These are phyloP conservation scores for Sergeia podlipaevii DNA, from an alignment of 208 protist species.

Conservation along the genomic window DNA sequence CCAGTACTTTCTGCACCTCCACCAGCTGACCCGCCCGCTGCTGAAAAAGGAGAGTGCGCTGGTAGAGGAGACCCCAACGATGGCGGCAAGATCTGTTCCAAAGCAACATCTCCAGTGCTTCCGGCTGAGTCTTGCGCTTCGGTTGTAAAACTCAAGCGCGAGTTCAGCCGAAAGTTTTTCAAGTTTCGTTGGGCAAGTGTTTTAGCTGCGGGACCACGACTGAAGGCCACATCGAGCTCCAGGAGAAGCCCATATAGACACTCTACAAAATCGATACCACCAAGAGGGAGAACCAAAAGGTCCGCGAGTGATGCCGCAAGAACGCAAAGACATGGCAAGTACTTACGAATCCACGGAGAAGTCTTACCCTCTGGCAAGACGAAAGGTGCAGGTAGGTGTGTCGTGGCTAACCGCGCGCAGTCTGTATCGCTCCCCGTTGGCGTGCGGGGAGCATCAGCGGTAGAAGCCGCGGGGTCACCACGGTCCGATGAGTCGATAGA, in stretches of 20 bases:
- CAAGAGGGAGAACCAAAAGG: conserved; percentile 40
- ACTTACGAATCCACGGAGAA: conserved; percentile 19
- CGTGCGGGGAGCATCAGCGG: not conserved
- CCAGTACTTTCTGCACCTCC: not conserved
- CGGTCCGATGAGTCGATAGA: too few relatives aligned
- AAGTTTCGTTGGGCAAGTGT: conserved; percentile 51
- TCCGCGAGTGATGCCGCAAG: conserved; percentile 65
- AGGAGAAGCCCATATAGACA: conserved; percentile 59
- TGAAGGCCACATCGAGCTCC: conserved; percentile 62
- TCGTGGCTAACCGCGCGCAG: not conserved
- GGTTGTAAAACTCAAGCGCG: not conserved
- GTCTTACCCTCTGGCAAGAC: too few relatives aligned
- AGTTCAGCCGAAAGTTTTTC: conserved; percentile 41
- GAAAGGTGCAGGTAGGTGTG: too few relatives aligned
- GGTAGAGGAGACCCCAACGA: too few relatives aligned
- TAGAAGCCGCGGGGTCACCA: not conserved
- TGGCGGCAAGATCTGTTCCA: too few relatives aligned
- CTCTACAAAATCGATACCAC: conserved; percentile 51
- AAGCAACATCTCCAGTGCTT: not conserved
- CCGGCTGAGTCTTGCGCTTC: too few relatives aligned
- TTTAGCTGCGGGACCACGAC: conserved; percentile 30
- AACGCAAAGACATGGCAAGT: conserved; percentile 44
- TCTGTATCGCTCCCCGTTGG: not conserved
- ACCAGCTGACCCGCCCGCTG: too few relatives aligned
- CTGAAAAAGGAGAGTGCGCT: too few relatives aligned